A percentile compares a stretch with the other conserved stretches of the same genome.
Evolutionary conservation across 768 basidiomycete genomes (phyloP).

Genomic region (Piloderma croceum): DNA sequence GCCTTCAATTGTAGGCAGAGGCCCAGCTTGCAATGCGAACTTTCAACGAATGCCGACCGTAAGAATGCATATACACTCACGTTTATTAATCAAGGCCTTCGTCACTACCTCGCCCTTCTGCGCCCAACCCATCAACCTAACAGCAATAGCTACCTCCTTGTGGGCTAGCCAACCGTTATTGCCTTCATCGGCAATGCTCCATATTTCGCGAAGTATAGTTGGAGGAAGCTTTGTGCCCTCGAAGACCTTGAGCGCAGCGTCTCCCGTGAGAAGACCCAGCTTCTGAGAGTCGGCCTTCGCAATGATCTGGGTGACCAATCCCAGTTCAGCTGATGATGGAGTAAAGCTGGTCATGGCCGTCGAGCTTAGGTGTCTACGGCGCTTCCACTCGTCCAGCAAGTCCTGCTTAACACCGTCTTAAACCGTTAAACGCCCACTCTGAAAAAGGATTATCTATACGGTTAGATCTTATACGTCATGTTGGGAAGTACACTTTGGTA

Average conservation of each 20-base stretch:
- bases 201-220: conserved; percentile 82
- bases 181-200: conserved; percentile 87
- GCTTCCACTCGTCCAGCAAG: too few relatives aligned
- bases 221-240: conserved; percentile 77
- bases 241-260: conserved; percentile 84
- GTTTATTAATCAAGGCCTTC: conserved; percentile 57
- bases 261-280: conserved; percentile 81
- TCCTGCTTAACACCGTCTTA: too few relatives aligned
- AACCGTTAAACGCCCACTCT: too few relatives aligned
- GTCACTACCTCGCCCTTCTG: conserved; percentile 77
- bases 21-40: conserved; percentile 55
- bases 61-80: conserved; percentile 41
- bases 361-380: too few relatives aligned
- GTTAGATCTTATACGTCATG: too few relatives aligned
- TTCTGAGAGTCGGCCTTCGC: conserved; percentile 68
- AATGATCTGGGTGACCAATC: conserved; percentile 72
- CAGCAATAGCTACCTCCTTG: conserved; percentile 80
- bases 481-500: too few relatives aligned
- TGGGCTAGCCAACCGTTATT: conserved; percentile 90
- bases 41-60: conserved; percentile 10
- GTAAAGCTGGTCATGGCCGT: too few relatives aligned
- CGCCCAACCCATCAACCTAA: conserved; percentile 90
- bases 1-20: conserved; percentile 76
- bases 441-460: too few relatives aligned
- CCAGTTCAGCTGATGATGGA: conserved; percentile 43